Evolutionary conservation across 805 yeast species (phyloP).

Genomic region (Wickerhamomyces chaumierensis): DNA sequence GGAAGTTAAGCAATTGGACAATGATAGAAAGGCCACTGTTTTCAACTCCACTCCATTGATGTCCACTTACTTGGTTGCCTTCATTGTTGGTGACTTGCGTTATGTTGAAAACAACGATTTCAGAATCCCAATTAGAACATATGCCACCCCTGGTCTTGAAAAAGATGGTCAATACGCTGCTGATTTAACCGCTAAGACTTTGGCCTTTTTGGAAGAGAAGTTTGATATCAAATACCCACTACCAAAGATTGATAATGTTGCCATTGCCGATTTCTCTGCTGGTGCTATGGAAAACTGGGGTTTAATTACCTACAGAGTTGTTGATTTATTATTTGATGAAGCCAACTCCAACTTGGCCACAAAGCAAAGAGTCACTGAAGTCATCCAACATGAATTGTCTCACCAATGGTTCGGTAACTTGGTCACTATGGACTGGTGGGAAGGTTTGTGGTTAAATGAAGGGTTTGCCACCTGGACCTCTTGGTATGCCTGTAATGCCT

Average conservation of each 20-base stretch:
- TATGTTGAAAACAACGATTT: conserved; percentile 57
- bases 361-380: conserved; percentile 71
- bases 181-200: conserved; percentile 63
- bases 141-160: conserved; percentile 70
- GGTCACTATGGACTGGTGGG: conserved; percentile 92
- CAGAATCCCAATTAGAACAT: conserved; percentile 69
- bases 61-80: conserved; percentile 81
- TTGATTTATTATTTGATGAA: conserved; percentile 64
- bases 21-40: conserved; percentile 37
- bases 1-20: conserved; percentile 31
- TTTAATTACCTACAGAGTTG: conserved; percentile 67
- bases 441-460: conserved; percentile 80
- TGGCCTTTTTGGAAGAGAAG: conserved; percentile 59
- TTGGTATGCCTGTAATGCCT: conserved; percentile 68
- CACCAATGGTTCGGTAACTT: conserved; percentile 90
- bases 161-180: conserved; percentile 64
- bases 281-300: conserved; percentile 92
- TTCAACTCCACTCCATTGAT: conserved; percentile 73
- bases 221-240: conserved; percentile 70
- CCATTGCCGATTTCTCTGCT: conserved; percentile 73
- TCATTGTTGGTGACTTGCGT: conserved; percentile 70
- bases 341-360: conserved; percentile 52
- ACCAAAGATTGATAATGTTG: conserved; percentile 75
- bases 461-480: conserved; percentile 91
- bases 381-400: conserved; percentile 80